phyloP scores from a whole-genome alignment of 495 filamentous ascomycete species.

The Thozetella sp. region DNA sequence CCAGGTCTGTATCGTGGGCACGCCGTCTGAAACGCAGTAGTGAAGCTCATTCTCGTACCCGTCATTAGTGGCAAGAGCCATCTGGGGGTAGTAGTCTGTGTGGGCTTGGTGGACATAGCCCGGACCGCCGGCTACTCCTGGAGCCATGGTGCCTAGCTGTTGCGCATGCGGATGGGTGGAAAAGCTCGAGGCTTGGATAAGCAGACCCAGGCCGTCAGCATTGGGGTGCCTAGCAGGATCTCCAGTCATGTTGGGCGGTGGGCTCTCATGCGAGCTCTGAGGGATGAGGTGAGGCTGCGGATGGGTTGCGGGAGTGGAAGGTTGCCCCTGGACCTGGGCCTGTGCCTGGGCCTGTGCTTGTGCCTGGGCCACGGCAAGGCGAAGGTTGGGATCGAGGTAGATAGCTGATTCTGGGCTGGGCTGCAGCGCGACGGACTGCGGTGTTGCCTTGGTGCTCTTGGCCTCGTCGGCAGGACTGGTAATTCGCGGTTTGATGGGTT shows the following conservation, averaged over 20 bases:
- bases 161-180: conserved; percentile 18
- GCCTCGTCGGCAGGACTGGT: neutral
- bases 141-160: neutral
- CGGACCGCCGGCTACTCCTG: neutral
- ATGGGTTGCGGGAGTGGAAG: neutral
- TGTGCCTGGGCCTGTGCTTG: conserved; percentile 7
- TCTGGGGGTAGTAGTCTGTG: neutral
- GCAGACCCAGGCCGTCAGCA: conserved; percentile 23
- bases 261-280: neutral
- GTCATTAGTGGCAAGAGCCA: neutral
- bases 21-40: neutral
- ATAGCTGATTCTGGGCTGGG: conserved; percentile 8
- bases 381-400: conserved; percentile 22
- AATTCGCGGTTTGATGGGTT: conserved; percentile 14
- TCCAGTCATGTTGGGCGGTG: neutral
- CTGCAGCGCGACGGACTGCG: conserved; percentile 1
- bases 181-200: conserved; percentile 26
- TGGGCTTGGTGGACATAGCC: neutral
- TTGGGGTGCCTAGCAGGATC: conserved; percentile 11
- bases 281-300: conserved; percentile 4
- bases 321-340: conserved; percentile 1
- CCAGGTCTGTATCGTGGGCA: neutral
- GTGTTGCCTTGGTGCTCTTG: neutral
- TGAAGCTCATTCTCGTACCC: conserved; percentile 1
- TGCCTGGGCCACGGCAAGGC: conserved; percentile 11